Evolutionary conservation across 441 rosid species (phyloP), one percentile per base, ranked within the genome.

Genomic region (Populus hybrid): DNA sequence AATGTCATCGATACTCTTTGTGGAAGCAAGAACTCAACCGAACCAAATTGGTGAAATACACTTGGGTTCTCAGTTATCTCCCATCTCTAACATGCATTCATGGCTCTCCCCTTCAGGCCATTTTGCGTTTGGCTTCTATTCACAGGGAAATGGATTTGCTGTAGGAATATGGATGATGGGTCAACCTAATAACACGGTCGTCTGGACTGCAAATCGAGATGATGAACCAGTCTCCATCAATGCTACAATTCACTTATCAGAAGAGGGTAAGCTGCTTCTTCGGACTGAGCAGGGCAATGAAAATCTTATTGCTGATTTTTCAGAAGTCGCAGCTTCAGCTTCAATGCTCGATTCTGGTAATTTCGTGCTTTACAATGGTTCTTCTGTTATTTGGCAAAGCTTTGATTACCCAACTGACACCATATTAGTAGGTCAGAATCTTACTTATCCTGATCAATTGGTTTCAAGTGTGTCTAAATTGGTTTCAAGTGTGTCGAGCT

Each of bases 301-400:
- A 20, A 68, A 54, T 16, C 11, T 0, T 4, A 20, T 82, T n/a
- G 67, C 68, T 9, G 10, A 64, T 5, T 3, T 0, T 4, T 0
- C 0, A 3, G 0, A n/a, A 6, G 5, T 59, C 2, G 74, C 46
- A 2, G n/a, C 16, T 6, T 81, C 72, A 1, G 85, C 85, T 64
- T 72, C 82, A 0, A 70, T 87, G 84, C 81, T 82, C 8, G 83
- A 85, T 76, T 76, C 79, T 0, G 85, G 88, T 30, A 87, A 87
- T 57, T 82, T 87, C 6, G 79, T 79, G 18, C 63, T 83, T 10
- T 70, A 42, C 12, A 65, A n/a, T 4, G 11, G 36, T 2, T 18
- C 14, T 5, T n/a, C 34, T 20, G 73, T 35, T 12, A 12, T 79
- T 30, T 84, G 87, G 89, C 61, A 77, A 50, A 85, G 82, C 21